A percentile compares a stretch with the other conserved stretches of the same genome.
phyloP scores from a whole-genome alignment of 2,329 filamentous ascomycete genomes.

The Calonectria naviculata region DNA sequence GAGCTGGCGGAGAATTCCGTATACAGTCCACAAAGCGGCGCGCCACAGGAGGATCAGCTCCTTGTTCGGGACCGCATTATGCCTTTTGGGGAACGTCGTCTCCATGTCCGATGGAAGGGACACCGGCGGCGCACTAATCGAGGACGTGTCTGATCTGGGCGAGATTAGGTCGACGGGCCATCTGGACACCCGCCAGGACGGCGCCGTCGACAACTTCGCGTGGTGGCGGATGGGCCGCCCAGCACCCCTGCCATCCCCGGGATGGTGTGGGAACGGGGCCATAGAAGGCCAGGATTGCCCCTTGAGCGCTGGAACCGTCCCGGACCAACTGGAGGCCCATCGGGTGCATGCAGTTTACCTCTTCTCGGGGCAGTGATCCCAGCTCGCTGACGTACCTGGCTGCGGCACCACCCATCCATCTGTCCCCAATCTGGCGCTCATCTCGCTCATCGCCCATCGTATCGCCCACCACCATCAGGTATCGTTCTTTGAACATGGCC shows the following conservation, averaged over 20 bases:
- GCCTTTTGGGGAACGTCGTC: conserved; percentile 15
- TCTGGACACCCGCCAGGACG: conserved; percentile 38
- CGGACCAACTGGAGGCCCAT: conserved; percentile 10
- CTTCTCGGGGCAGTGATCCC: conserved; percentile 26
- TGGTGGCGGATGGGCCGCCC: conserved; percentile 37
- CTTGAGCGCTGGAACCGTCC: conserved; percentile 13
- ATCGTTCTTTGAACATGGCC: conserved; percentile 16
- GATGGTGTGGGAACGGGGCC: conserved; percentile 18
- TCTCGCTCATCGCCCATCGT: conserved; percentile 37
- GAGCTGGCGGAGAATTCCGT: conserved; percentile 14
- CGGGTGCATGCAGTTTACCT: conserved; percentile 23
- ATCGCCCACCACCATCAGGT: conserved; percentile 33
- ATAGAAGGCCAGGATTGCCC: conserved; percentile 14
- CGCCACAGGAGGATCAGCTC: conserved; percentile 13
- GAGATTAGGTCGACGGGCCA: conserved; percentile 42
- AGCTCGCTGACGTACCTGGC: conserved; percentile 40
- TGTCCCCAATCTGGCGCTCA: conserved; percentile 37
- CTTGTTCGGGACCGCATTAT: conserved; percentile 4
- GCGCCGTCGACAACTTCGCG: conserved; percentile 38
- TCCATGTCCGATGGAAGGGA: conserved; percentile 23
- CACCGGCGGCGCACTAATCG: conserved; percentile 39
- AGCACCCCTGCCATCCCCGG: conserved; percentile 31
- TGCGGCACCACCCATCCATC: conserved; percentile 37
- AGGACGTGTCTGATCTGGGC: conserved; percentile 41
- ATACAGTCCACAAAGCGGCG: conserved; percentile 2